Evolutionary conservation across 106 monocot species (phyloP).

Genomic region (Alisma plantagoaquatica): DNA sequence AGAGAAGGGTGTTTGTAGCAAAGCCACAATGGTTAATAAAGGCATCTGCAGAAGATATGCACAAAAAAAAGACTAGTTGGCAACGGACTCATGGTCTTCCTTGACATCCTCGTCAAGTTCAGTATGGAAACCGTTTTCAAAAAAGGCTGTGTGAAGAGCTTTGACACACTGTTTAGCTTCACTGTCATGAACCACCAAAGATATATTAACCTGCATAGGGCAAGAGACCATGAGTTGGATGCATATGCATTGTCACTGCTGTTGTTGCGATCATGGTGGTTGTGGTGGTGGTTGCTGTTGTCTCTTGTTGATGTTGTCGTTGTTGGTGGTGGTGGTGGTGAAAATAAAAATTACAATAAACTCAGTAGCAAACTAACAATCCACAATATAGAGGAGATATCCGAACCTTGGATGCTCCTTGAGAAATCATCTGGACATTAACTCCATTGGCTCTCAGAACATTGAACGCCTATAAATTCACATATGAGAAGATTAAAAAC

Average conservation of each 20-base stretch:
- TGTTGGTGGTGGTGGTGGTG: not conserved
- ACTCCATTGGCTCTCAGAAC: conserved; percentile 60
- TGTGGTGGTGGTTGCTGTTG: too few relatives aligned
- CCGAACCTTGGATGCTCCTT: conserved; percentile 69
- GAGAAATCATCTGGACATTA: conserved; percentile 94
- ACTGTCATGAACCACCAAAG: conserved; percentile 68
- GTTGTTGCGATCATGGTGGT: too few relatives aligned
- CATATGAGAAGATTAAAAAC: not conserved
- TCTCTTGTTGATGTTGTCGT: too few relatives aligned
- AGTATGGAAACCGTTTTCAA: conserved; percentile 38
- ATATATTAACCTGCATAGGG: conserved; percentile 64
- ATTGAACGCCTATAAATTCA: conserved; percentile 38
- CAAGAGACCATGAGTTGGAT: too few relatives aligned
- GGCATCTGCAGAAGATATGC: too few relatives aligned
- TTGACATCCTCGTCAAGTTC: conserved; percentile 24
- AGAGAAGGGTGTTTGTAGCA: too few relatives aligned
- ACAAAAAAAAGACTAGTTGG: too few relatives aligned
- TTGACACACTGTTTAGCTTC: conserved; percentile 59
- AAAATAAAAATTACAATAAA: too few relatives aligned
- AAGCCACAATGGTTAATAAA: too few relatives aligned
- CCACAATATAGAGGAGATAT: conserved; percentile 9
- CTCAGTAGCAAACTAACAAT: not conserved
- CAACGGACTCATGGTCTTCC: too few relatives aligned
- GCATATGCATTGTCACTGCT: too few relatives aligned
- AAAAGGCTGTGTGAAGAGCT: conserved; percentile 72